Evolutionary conservation across 495 filamentous ascomycete species (phyloP), one percentile per base, ranked within the genome.

Genomic region (Penicillium atrosanguineum): DNA sequence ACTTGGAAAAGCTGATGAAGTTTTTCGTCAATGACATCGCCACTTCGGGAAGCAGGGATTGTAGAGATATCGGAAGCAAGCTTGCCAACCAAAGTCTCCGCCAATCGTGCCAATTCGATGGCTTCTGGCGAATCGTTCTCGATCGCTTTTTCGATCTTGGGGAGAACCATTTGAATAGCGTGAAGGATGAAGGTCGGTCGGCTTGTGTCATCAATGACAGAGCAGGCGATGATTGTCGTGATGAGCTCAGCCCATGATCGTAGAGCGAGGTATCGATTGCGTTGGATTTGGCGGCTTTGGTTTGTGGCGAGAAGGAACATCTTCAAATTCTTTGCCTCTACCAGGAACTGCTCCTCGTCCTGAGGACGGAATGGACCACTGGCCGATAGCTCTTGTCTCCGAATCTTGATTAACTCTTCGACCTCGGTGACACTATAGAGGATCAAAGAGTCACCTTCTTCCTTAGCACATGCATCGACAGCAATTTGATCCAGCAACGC

Each of bases 1-100:
- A 90, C 73, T 46, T 95, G 87, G 76, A 99, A 97, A 16, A 97
- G 80, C 59, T 96, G 87, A 59, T 88, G 91, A 9, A 97, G 81
- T 63, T 92, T 88, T 65, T 97, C 95, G 61, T 90, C 87, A 29
- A 90, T 85, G 40, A 92, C 69, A 63, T 93, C 91, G 61, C 69
- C 87, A 56, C 69, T 83, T 64, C 65, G 78, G 55, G 69, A 74
- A 59, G 64, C 58, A 40, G 71, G 73, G 31, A 71, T 69, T 8
- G 70, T 62, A 3, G 77, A 60, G 11, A 69, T 54, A 15, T 75
- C 71, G 46, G 88, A 83, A 31, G 89, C 83, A 44, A 96, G 73
- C 53, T 84, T 86, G 57, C 83, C 85, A 11, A 96, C 75, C 8
- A 98, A 72, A 12, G 86, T 80, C 60, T 88, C 88, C 6, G 89